Conservation (phyloP, 2,329 filamentous ascomycete genomes). For the Clonostachys rhizophaga region DNA sequence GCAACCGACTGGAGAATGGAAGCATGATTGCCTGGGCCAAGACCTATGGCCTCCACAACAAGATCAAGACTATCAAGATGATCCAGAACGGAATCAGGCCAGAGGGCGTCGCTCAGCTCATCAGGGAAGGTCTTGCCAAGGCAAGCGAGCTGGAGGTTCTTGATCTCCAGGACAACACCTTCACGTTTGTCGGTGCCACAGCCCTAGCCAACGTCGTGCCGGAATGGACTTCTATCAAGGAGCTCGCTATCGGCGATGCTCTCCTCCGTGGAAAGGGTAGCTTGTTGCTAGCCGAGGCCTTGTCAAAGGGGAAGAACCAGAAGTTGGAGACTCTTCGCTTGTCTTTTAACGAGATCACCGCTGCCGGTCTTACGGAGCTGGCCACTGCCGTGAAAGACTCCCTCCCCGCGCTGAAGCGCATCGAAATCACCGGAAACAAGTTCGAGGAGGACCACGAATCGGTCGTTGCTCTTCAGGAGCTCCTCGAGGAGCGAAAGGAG, state of each 20-base stretch:
- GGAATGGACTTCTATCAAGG: conserved; percentile 70
- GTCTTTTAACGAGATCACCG: conserved; percentile 92
- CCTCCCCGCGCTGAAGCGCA: conserved; percentile 73
- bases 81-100: conserved; percentile 96
- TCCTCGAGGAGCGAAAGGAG: conserved; percentile 76
- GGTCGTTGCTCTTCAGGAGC: conserved; percentile 61
- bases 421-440: conserved; percentile 96
- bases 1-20: conserved; percentile 92
- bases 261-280: conserved; percentile 76
- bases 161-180: conserved; percentile 97
- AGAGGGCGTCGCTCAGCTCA: conserved; percentile 80
- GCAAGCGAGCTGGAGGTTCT: conserved; percentile 67
- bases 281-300: conserved; percentile 65
- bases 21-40: conserved; percentile 95
- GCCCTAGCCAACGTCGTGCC: conserved; percentile 72
- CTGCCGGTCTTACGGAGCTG: conserved; percentile 67
- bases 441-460: conserved; percentile 81
- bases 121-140: conserved; percentile 73
- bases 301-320: conserved; percentile 70
- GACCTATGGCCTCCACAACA: conserved; percentile 76
- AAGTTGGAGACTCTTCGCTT: conserved; percentile 78
- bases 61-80: conserved; percentile 88
- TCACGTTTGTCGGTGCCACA: conserved; percentile 74
- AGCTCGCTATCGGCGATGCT: conserved; percentile 87
- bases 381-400: conserved; percentile 61